Base-by-base conservation (phyloP, 441 rosid species). In the Syzygium syzygioides region DNA sequence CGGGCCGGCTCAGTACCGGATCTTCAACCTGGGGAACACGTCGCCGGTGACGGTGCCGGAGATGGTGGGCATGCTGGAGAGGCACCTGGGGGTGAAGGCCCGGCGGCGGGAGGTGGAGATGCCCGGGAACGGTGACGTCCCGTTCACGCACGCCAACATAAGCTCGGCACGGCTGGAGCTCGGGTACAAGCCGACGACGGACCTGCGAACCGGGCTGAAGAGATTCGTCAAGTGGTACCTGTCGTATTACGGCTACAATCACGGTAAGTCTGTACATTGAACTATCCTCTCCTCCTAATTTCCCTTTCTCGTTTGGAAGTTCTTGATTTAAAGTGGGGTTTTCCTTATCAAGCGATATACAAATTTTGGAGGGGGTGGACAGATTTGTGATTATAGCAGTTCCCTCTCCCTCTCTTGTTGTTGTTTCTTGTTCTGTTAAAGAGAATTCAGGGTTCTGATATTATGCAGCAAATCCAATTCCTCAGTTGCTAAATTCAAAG, bases 101-200 rank as follows among this genome's bases (percentile, higher is more conserved):
- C 96, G 95, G 92, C 93, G 94, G 91, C 93, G 91, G 32, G 60
- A 91, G 6, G 92, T 96, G 52, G 97, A 96, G 25, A 96, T 97
- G 98, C 99, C 98, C 0, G 99, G 98, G 89, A 97, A 97, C 94
- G 99, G 99, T 88, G 99, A 97, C 96, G 99, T 97, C 23, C 98
- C 98, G 25, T 97, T 95, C 86, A 97, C 99, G 1, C 99, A 96
- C 54, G 99, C 99, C 5, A 96, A 97, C 89, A 97, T 96, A 18
- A 96, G 96, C 90, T 89, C 85, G 57, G 98, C 99, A 86, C 93
- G 93, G 83, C 89, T 62, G 37, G 96, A 91, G 86, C 91, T 95
- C 87, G 99, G 98, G 93, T 97, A 97, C 60, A 95, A 94, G 89
- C 99, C 99, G 85, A 95, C 98, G 41, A 97, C 98, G 80, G 99